These are phyloP conservation scores for Pichia paraexigua DNA, from an alignment of 805 yeast genomes.

Conservation along the genomic window DNA sequence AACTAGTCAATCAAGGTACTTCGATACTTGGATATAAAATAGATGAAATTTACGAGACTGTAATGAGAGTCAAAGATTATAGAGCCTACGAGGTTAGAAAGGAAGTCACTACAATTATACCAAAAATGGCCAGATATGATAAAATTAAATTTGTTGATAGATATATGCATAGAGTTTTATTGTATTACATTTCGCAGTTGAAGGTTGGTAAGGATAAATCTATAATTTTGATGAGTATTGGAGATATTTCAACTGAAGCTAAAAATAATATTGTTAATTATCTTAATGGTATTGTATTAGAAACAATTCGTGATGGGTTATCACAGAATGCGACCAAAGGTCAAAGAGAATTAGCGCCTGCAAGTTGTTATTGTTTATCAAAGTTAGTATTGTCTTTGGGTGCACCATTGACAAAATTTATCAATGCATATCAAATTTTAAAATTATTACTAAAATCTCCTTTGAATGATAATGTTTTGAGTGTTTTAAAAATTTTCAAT, in stretches of 20 bases:
- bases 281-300: constrained; percentile 80
- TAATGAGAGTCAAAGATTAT: constrained; percentile 69
- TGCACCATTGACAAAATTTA: constrained; percentile 82
- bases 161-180: constrained; percentile 72
- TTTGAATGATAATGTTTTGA: constrained; percentile 73
- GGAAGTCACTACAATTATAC: constrained; percentile 78
- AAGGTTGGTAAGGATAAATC: constrained; percentile 67
- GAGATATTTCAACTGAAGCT: constrained; percentile 73
- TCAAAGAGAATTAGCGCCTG: constrained; percentile 71
- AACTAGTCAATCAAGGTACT: constrained; percentile 64
- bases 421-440: constrained; percentile 66
- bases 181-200: constrained; percentile 69
- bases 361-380: constrained; percentile 82
- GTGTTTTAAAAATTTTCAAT: constrained; percentile 59
- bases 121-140: constrained; percentile 73
- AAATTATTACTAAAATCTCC: constrained; percentile 78
- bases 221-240: constrained; percentile 71
- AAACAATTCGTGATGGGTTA: constrained; percentile 74
- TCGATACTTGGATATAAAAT: constrained; percentile 63
- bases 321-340: constrained; percentile 48
- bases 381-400: constrained; percentile 85
- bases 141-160: constrained; percentile 67
- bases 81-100: constrained; percentile 67
- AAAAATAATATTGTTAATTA: constrained; percentile 81
- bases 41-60: constrained; percentile 68